A percentile compares a stretch with the other conserved stretches of the same genome.
Evolutionary conservation across 345 rosid species (phyloP).

Genomic region (Sonneratia alba): DNA sequence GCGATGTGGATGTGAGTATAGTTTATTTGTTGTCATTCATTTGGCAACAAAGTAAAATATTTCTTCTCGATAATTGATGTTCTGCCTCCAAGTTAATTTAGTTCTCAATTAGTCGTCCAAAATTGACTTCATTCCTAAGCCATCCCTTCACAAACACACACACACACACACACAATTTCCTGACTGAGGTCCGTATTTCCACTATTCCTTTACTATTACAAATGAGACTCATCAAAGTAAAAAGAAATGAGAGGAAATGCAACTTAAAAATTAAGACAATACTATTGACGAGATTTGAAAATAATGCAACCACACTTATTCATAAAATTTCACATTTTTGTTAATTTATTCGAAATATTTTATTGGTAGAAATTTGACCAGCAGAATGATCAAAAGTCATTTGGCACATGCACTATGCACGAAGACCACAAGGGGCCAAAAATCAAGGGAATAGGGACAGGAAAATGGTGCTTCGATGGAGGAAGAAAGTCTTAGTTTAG

Average conservation of each 20-base stretch:
- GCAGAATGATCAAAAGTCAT: background rate
- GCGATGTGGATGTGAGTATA: background rate
- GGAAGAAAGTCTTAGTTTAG: slow-evolving; percentile 49
- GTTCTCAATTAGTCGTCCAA: background rate
- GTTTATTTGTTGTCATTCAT: background rate
- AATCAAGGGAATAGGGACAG: slow-evolving; percentile 18
- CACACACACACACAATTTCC: no score
- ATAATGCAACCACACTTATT: no score
- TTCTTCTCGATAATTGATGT: background rate
- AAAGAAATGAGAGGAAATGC: no score
- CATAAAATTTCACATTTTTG: no score
- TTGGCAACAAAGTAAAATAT: background rate
- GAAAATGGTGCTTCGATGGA: slow-evolving; percentile 14
- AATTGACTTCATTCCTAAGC: background rate
- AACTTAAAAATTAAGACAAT: no score
- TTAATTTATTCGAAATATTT: background rate
- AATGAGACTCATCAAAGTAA: no score
- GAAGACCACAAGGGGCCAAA: background rate
- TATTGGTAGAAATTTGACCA: background rate
- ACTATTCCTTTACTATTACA: no score
- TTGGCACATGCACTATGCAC: background rate
- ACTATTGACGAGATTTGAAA: no score
- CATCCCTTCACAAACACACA: background rate
- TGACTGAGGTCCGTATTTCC: no score
- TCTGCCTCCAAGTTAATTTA: background rate